These are phyloP conservation scores for Amanita inopinata DNA, from an alignment of 768 basidiomycete species.

Conservation along the genomic window DNA sequence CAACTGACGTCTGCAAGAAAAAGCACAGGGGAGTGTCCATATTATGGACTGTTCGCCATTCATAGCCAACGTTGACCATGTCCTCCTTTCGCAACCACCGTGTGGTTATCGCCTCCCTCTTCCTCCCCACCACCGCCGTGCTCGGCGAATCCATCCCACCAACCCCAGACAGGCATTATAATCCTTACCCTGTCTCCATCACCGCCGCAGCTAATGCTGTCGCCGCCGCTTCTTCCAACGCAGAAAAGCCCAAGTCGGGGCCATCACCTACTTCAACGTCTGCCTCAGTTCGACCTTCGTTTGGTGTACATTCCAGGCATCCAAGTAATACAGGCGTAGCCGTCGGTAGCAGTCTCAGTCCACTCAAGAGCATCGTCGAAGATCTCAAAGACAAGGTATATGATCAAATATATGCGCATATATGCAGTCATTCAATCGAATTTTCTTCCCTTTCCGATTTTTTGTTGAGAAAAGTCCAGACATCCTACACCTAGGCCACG, in stretches of 20 bases:
- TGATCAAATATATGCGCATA: neutral
- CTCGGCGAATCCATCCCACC: conserved; percentile 46
- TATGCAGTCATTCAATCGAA: neutral
- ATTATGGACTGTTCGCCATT: too few species aligned
- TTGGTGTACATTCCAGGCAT: conserved; percentile 10
- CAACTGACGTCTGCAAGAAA: conserved; percentile 5
- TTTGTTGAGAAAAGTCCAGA: conserved; percentile 23
- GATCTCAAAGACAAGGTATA: conserved; percentile 62
- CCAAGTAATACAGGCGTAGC: conserved; percentile 15
- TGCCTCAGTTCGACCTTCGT: neutral
- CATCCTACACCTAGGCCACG: conserved; percentile 29
- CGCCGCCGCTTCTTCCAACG: conserved; percentile 17
- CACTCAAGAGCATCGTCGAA: conserved; percentile 67
- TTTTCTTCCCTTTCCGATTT: conserved; percentile 16
- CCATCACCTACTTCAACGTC: conserved; percentile 2
- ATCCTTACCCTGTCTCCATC: conserved; percentile 10
- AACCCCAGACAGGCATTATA: conserved; percentile 32
- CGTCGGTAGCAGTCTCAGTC: conserved; percentile 22
- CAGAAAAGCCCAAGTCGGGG: conserved; percentile 9
- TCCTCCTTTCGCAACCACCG: conserved; percentile 60
- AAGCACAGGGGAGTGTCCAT: too few species aligned
- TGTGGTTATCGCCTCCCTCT: conserved; percentile 75
- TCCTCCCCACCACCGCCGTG: conserved; percentile 67
- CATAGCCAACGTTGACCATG: neutral
- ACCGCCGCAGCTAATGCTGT: conserved; percentile 11